A percentile compares a stretch with the other conserved stretches of the same genome.
These are phyloP conservation scores for Claviceps spartinae DNA, from an alignment of 2,329 filamentous ascomycete genomes.

Conservation along the genomic window DNA sequence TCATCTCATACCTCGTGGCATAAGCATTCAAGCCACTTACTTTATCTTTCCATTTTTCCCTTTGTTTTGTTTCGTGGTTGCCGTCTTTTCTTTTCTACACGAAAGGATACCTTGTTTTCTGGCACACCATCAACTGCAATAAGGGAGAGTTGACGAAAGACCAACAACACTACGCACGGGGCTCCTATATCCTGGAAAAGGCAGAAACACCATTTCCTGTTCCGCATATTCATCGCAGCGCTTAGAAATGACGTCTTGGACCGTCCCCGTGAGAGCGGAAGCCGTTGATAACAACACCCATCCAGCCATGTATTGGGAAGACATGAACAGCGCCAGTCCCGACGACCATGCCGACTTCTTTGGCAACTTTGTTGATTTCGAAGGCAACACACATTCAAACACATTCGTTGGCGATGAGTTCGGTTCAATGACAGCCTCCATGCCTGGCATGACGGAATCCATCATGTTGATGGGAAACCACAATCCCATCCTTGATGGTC, in stretches of 20 bases:
- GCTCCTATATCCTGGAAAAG: neutral
- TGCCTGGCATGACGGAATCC: constrained; percentile 15
- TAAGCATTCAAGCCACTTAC: neutral
- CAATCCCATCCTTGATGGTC: constrained; percentile 11
- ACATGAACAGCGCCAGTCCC: constrained; percentile 16
- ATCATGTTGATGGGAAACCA: constrained; percentile 14
- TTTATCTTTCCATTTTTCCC: neutral
- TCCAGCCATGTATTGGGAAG: constrained; percentile 22
- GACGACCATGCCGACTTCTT: constrained; percentile 22
- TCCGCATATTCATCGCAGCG: no score
- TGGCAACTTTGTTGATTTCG: constrained; percentile 25
- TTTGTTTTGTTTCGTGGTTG: neutral
- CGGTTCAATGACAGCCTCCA: constrained; percentile 11
- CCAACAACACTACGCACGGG: neutral
- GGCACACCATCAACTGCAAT: neutral
- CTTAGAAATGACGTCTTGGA: constrained; percentile 22
- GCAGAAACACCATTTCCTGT: no score
- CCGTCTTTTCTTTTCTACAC: neutral
- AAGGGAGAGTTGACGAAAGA: neutral
- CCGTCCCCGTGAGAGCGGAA: constrained; percentile 21
- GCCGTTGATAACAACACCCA: constrained; percentile 21
- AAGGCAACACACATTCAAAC: constrained; percentile 13
- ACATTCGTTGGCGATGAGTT: constrained; percentile 11
- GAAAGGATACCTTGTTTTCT: neutral
- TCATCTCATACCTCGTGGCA: neutral